Base-by-base conservation (phyloP, 2,329 filamentous ascomycete species). In the Elsinoe perseae region DNA sequence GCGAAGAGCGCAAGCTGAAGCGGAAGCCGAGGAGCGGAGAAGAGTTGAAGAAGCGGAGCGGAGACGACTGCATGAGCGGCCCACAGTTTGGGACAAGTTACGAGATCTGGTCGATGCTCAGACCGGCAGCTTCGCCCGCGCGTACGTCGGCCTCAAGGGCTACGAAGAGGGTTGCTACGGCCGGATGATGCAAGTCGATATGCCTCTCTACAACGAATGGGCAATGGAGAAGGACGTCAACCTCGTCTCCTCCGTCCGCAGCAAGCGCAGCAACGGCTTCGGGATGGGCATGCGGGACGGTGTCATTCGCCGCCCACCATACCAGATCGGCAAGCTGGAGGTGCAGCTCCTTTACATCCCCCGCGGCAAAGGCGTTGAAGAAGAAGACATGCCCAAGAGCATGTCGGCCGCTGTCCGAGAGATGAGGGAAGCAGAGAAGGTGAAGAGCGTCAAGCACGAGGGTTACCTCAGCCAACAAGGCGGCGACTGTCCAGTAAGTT, bases 371-470 rank as follows among this genome's bases (percentile, higher is more conserved):
- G 87, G 86, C 43, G 80, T 84, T 27, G 84, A 83, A 50, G 93
- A 97, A 61, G 91, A 96, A 14, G 92, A 97, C 63, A 96, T 98
- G 89, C 93, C 93, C 56, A 97, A 97, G 83, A 96, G 91, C 76
- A 95, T 98, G 91, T 95, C 93, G 72, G 87, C 89, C 42, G 95
- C 90, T 70, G 87, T 97, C 64, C 82, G 93, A 16, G 93, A 97
- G 74, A 84, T 98, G 73, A 89, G 87, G 72, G 89, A 92, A 54
- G 90, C 92, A 1, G 90, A 95, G 69, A 86, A 87, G 69, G 80
- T 87, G 60, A 81, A 87, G 60, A 83, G 86, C 60, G 86, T 83
- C 64, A 67, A 63, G 25, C 95, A 82, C 78, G 92, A 98, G 71
- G 92, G 93, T 27, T 84, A 87, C 66, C 76, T 98, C 58, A 96